Evolutionary conservation across 257 asterid genomes (phyloP).

Genomic region (Solanum chilense): DNA sequence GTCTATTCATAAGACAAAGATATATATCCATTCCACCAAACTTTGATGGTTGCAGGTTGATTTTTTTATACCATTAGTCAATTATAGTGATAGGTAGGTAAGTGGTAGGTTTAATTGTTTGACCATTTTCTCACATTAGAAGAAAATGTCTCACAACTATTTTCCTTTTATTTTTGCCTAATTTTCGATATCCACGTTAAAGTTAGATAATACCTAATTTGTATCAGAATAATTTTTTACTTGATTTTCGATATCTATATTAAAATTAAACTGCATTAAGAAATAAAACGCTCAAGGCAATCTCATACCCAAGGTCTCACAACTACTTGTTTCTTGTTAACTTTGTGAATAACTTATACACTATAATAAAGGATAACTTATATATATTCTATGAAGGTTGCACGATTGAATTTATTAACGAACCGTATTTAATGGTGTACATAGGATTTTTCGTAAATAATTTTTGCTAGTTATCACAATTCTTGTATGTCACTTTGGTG

Average conservation of each 20-base stretch:
- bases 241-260: fast-evolving
- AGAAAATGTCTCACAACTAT: background rate
- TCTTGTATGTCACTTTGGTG: no score
- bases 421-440: no score
- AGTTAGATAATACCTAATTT: fast-evolving
- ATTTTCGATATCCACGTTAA: fast-evolving
- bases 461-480: no score
- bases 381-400: no score
- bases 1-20: background rate
- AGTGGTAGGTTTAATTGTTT: background rate
- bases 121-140: background rate
- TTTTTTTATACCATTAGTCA: background rate
- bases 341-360: no score
- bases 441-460: no score
- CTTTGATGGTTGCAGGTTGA: background rate
- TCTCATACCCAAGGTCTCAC: background rate
- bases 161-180: no score
- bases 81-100: background rate
- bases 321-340: background rate
- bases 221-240: fast-evolving
- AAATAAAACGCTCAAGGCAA: no score
- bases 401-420: no score
- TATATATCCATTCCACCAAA: background rate
- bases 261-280: no score
- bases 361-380: no score